Conservation (phyloP, 2,329 filamentous ascomycete species). For the Colletotrichum sp. region DNA sequence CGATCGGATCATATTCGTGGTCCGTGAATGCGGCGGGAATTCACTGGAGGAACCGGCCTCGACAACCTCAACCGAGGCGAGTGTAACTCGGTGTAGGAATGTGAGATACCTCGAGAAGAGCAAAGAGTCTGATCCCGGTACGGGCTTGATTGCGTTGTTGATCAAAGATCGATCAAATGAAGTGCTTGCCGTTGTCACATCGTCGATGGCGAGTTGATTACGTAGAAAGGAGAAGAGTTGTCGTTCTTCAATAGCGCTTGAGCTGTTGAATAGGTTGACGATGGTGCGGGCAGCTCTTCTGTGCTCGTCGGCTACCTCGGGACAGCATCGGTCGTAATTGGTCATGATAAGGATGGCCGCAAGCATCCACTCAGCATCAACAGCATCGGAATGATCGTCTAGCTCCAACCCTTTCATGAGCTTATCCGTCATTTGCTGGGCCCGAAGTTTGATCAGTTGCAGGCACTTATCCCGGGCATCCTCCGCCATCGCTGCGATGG, state of each 20-base stretch:
- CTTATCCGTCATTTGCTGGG: constrained; percentile 26
- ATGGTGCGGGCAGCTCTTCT: constrained; percentile 31
- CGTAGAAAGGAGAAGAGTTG: constrained; percentile 31
- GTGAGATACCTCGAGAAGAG: constrained; percentile 31
- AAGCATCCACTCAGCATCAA: constrained; percentile 33
- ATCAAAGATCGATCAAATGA: constrained; percentile 28
- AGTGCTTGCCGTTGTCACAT: constrained; percentile 30
- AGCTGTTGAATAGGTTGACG: constrained; percentile 29
- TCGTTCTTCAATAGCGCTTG: constrained; percentile 12
- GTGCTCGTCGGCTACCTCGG: constrained; percentile 30
- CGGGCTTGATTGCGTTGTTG: constrained; percentile 12
- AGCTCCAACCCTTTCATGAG: constrained; percentile 26
- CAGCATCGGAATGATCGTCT: constrained; percentile 25
- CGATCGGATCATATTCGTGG: background rate
- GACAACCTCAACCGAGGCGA: constrained; percentile 21
- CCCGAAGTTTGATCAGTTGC: constrained; percentile 23
- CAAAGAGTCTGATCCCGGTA: background rate
- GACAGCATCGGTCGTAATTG: constrained; percentile 31
- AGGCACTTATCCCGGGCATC: constrained; percentile 32
- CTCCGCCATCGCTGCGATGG: constrained; percentile 27
- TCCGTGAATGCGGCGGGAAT: background rate
- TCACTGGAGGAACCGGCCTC: background rate
- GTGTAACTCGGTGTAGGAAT: constrained; percentile 23
- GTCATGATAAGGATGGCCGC: constrained; percentile 31
- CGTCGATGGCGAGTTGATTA: constrained; percentile 32